Evolutionary conservation across 2,329 filamentous ascomycete genomes (phyloP).

Genomic region (Tolypocladium sp.): DNA sequence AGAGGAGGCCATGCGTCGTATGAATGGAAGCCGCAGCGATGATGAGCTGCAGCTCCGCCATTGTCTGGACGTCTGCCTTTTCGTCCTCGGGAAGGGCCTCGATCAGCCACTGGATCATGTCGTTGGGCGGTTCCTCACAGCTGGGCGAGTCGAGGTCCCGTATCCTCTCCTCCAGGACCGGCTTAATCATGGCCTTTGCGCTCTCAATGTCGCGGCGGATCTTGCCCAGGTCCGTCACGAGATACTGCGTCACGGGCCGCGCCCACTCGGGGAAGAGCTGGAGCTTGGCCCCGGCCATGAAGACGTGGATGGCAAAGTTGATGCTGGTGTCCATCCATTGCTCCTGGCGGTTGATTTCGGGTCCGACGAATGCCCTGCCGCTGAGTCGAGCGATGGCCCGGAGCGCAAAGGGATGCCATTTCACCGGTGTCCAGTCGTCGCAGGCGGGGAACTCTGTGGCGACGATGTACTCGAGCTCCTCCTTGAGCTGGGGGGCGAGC

Average conservation of each 20-base stretch:
- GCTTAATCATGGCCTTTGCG: slow-evolving; percentile 33
- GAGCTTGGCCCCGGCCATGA: slow-evolving; percentile 38
- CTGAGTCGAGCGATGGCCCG: slow-evolving; percentile 43
- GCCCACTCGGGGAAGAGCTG: slow-evolving; percentile 42
- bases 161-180: slow-evolving; percentile 36
- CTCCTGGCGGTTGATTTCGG: slow-evolving; percentile 38
- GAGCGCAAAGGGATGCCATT: slow-evolving; percentile 42
- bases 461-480: slow-evolving; percentile 36
- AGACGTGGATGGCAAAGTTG: slow-evolving; percentile 39
- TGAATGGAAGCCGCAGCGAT: slow-evolving; percentile 35
- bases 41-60: slow-evolving; percentile 34
- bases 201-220: slow-evolving; percentile 32
- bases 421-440: slow-evolving; percentile 45
- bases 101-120: slow-evolving; percentile 36
- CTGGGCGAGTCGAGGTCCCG: slow-evolving; percentile 27
- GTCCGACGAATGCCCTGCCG: slow-evolving; percentile 43
- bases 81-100: slow-evolving; percentile 29
- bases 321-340: slow-evolving; percentile 44
- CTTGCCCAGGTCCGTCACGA: slow-evolving; percentile 36
- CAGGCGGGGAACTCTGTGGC: slow-evolving; percentile 39
- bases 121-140: slow-evolving; percentile 26
- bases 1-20: slow-evolving; percentile 33
- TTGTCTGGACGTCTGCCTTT: slow-evolving; percentile 25
- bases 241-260: slow-evolving; percentile 34
- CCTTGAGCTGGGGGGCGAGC: slow-evolving; percentile 34